phyloP scores from a whole-genome alignment of 495 filamentous ascomycete genomes.

The Annulohypoxylon nitens region DNA sequence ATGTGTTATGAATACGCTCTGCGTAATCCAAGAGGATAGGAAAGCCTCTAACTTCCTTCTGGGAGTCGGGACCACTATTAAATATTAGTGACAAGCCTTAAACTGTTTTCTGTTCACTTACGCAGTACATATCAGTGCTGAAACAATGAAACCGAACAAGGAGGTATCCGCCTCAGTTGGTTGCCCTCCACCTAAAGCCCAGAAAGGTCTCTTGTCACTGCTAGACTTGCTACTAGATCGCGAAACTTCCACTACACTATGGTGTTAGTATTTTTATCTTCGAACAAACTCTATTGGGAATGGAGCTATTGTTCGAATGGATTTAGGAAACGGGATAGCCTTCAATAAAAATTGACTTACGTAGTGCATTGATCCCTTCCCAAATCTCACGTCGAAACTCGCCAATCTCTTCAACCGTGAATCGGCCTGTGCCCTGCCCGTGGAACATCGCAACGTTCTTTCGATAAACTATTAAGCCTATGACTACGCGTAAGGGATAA shows the following conservation, averaged over 20 bases:
- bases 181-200: constrained; percentile 65
- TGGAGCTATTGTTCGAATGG: too few species aligned
- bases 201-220: constrained; percentile 59
- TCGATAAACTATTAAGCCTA: constrained; percentile 68
- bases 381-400: constrained; percentile 64
- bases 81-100: neutral
- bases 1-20: constrained; percentile 65
- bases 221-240: constrained; percentile 25
- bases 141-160: constrained; percentile 69
- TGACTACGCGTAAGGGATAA: constrained; percentile 64
- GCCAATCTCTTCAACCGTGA: constrained; percentile 62
- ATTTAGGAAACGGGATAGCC: neutral
- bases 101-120: constrained; percentile 55
- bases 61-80: constrained; percentile 62
- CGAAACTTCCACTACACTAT: constrained; percentile 28
- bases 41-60: constrained; percentile 57
- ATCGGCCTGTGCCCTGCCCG: constrained; percentile 69
- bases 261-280: constrained; percentile 21
- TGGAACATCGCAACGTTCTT: constrained; percentile 57
- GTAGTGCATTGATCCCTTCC: constrained; percentile 61
- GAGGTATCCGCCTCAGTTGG: constrained; percentile 70
- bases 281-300: neutral
- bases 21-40: constrained; percentile 70
- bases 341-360: constrained; percentile 14
- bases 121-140: constrained; percentile 64